Evolutionary conservation across 257 asterid genomes (phyloP), one percentile per base, ranked within the genome.

Genomic region (Solanum infundibuliforme): DNA sequence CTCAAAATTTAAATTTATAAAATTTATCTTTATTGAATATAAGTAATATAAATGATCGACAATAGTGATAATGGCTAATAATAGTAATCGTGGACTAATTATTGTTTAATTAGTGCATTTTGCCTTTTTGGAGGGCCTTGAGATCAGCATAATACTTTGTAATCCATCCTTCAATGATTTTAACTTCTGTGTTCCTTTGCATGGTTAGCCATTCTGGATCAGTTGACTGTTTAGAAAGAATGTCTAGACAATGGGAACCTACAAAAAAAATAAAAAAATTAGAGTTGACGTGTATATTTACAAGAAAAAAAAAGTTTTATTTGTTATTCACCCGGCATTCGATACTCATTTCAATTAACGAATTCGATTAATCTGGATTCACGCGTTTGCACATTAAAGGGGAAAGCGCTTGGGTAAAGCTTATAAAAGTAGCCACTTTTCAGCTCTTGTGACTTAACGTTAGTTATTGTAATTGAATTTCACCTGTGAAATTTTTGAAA

Each of bases 201-300:
- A 29, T 72, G 23, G 92, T 71, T 65, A 94, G 74, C 96, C 98
- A 95, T 1, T 86, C 65, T 35, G 98, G 98, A 87, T 94, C 98
- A 29, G 69, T 86, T 88, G 90, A 58, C 0, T 8, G 0, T 12
- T 91, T 89, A 9, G 36, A 16, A 13, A 84, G 48, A 82, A 95
- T 88, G 89, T 95, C 98, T 88, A 94, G 62, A 87, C 96, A 93
- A 90, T 94, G 96, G 5, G 98, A 94, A 7, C 97, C 96, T 94
- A 43, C 52, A 12, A 43, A 43, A 79, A 88, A 88, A 21, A 66
- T 25, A 7, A 39, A 76, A 12, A 32, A 35, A 6, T 5, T n/a
- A 38, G 34, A 76, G 60, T 76, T 20, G 21, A 34, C 27, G 32
- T 13, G 55, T 46, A 75, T 23, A 32, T 71, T 5, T 31, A 31